Evolutionary conservation across 2,329 filamentous ascomycete species (phyloP), one percentile per base, ranked within the genome.

Genomic region (Colletotrichum zoysiae): DNA sequence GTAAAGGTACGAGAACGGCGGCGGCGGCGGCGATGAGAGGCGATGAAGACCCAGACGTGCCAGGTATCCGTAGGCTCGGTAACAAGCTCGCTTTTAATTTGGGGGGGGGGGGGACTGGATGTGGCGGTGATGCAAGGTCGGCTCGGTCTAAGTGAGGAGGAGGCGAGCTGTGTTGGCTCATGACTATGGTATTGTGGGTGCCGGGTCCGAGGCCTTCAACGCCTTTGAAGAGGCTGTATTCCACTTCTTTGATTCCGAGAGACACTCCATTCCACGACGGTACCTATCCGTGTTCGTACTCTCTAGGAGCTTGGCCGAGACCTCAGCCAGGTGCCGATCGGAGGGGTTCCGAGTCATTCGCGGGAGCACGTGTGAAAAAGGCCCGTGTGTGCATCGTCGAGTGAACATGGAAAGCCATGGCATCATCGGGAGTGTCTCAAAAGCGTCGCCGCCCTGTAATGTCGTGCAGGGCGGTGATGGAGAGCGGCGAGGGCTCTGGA

Each of bases 401-500:
- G 53, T 3, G 23, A 20, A n/a, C n/a, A 55, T 30, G 30, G 30
- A 5, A 65, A 23, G 48, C 46, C 64, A 51, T 61, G 63, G 30
- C 64, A 57, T 71, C 53, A 5, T 61, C 30, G 30, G 58, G n/a
- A 50, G 14, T 55, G 11, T 33, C 42, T 50, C 33, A 42, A 40
- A n/a, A 1, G 63, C 50, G 56, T 67, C 63, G 50, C 42, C 62
- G 63, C 40, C 42, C 63, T 48, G 63, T 57, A 67, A 71, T 71
- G 68, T 67, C 68, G 64, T 71, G 68, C 68, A 71, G 64, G 64
- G 50, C 46, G 58, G 57, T 12, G 57, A 71, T 67, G 57, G 56
- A 50, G 48, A 33, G 63, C 44, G 56, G 63, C 30, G 30, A 30
- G 56, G 50, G 40, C 16, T 38, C 16, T n/a, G 44, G 26, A n/a